A percentile compares a stretch with the other conserved stretches of the same genome.
These are phyloP conservation scores for Fonsecaea pedrosoi DNA, from an alignment of 2,329 filamentous ascomycete genomes.

Conservation along the genomic window DNA sequence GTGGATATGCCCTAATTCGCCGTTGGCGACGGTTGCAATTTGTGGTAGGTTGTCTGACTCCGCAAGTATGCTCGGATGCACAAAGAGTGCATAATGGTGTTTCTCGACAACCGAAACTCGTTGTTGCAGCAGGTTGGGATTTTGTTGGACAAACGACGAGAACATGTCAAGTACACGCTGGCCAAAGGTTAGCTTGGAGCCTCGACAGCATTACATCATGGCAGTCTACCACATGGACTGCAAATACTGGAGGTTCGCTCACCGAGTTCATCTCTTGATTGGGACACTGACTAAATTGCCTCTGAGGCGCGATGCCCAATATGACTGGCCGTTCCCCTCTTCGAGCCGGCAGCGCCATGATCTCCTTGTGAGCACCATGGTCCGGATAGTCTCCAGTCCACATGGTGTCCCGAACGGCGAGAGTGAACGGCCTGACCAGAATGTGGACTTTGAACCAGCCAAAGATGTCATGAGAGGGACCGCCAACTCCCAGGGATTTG, in stretches of 20 bases:
- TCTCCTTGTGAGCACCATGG: slow-evolving; percentile 40
- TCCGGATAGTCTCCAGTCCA: slow-evolving; percentile 35
- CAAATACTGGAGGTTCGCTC: neutral
- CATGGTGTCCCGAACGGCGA: slow-evolving; percentile 21
- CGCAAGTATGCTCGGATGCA: slow-evolving; percentile 30
- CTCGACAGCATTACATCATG: neutral
- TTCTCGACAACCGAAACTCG: slow-evolving; percentile 30
- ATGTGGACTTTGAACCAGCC: slow-evolving; percentile 45
- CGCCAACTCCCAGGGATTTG: slow-evolving; percentile 47
- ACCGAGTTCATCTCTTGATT: slow-evolving; percentile 54
- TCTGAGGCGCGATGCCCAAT: slow-evolving; percentile 79
- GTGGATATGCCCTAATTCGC: slow-evolving; percentile 85
- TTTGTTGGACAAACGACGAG: slow-evolving; percentile 27
- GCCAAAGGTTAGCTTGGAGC: slow-evolving; percentile 8
- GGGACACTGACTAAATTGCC: slow-evolving; percentile 74
- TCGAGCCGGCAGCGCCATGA: slow-evolving; percentile 67
- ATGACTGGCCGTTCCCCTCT: slow-evolving; percentile 69
- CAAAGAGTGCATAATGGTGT: slow-evolving; percentile 33
- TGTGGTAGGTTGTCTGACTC: slow-evolving; percentile 53
- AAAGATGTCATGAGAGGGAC: slow-evolving; percentile 46
- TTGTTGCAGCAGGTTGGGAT: slow-evolving; percentile 31
- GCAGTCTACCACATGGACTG: neutral
- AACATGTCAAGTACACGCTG: slow-evolving; percentile 32
- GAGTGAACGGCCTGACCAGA: slow-evolving; percentile 34
- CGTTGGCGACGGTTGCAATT: slow-evolving; percentile 60